Percentiles rank a stretch among this genome's conserved stretches.
Conservation (phyloP, 345 rosid genomes). For the Draba incana region DNA sequence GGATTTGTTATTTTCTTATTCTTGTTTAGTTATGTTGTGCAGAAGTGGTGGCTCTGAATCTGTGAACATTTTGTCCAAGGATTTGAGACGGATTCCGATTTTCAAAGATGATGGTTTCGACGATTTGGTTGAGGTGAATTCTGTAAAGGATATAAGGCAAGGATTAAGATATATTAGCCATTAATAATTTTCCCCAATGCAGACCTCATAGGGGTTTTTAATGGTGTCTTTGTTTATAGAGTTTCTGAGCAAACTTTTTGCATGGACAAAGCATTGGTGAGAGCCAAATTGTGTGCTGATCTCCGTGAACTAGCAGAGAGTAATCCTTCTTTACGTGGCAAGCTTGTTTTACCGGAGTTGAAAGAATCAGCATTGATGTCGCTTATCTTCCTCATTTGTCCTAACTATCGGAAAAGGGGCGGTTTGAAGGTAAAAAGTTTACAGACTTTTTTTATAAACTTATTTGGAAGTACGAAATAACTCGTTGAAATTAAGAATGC, state of each 20-base stretch:
- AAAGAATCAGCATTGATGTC: slow-evolving; percentile 30
- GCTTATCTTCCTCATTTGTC: slow-evolving; percentile 41
- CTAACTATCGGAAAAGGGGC: slow-evolving; percentile 10
- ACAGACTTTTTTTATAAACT: background rate
- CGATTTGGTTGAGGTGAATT: slow-evolving; percentile 54
- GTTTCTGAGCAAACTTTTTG: slow-evolving; percentile 22
- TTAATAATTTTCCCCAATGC: background rate
- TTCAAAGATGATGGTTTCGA: slow-evolving; percentile 52
- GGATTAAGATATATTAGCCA: slow-evolving; percentile 20
- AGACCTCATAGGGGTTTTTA: slow-evolving; percentile 18
- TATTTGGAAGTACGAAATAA: slow-evolving; percentile 1
- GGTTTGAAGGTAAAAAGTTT: slow-evolving; percentile 35
- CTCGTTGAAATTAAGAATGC: background rate
- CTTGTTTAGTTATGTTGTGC: slow-evolving; percentile 28
- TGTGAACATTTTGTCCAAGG: slow-evolving; percentile 50
- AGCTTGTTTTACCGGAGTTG: slow-evolving; percentile 31
- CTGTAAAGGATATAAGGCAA: slow-evolving; percentile 55
- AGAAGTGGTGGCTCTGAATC: slow-evolving; percentile 57
- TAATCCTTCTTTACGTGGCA: slow-evolving; percentile 39
- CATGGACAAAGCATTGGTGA: slow-evolving; percentile 30
- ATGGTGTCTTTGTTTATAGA: slow-evolving; percentile 27
- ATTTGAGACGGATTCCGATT: slow-evolving; percentile 53
- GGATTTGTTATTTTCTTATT: slow-evolving; percentile 19
- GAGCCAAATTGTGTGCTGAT: slow-evolving; percentile 39
- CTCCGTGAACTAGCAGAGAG: slow-evolving; percentile 30